Conservation (phyloP, 1,284 basidiomycete genomes). For the Papiliotrema terrestris region DNA sequence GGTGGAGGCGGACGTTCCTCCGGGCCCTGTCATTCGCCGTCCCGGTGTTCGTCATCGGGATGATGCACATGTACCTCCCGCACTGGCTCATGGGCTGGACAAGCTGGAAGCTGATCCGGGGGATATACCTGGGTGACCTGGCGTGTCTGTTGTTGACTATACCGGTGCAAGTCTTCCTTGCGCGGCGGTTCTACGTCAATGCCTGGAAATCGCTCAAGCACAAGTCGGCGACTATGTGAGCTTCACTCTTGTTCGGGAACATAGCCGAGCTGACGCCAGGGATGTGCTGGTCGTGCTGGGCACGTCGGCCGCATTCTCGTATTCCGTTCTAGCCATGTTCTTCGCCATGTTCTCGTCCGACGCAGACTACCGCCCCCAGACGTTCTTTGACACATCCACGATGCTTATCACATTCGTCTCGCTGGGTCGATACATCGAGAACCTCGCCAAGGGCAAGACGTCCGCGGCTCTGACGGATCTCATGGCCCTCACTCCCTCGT, state of each 20-base stretch:
- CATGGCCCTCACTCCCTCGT: slow-evolving; percentile 89
- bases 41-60: slow-evolving; percentile 88
- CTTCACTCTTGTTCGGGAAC: not conserved
- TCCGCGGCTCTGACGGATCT: slow-evolving; percentile 93
- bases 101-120: slow-evolving; percentile 53
- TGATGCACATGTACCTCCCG: slow-evolving; percentile 67
- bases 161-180: slow-evolving; percentile 91
- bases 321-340: slow-evolving; percentile 73
- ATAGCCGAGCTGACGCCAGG: slow-evolving; percentile 53
- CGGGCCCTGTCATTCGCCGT: slow-evolving; percentile 75
- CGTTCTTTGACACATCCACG: slow-evolving; percentile 98
- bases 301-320: slow-evolving; percentile 88
- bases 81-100: slow-evolving; percentile 52
- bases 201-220: slow-evolving; percentile 91
- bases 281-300: slow-evolving; percentile 96
- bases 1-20: slow-evolving; percentile 81
- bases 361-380: slow-evolving; percentile 70
- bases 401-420: slow-evolving; percentile 99
- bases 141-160: slow-evolving; percentile 79
- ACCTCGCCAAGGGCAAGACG: slow-evolving; percentile 94
- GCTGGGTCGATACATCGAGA: slow-evolving; percentile 92
- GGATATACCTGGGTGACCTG: slow-evolving; percentile 79
- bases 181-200: slow-evolving; percentile 78
- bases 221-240: slow-evolving; percentile 66
- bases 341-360: slow-evolving; percentile 57